phyloP scores from a whole-genome alignment of 2,329 filamentous ascomycete species.

The Neofusicoccum umdonicola region DNA sequence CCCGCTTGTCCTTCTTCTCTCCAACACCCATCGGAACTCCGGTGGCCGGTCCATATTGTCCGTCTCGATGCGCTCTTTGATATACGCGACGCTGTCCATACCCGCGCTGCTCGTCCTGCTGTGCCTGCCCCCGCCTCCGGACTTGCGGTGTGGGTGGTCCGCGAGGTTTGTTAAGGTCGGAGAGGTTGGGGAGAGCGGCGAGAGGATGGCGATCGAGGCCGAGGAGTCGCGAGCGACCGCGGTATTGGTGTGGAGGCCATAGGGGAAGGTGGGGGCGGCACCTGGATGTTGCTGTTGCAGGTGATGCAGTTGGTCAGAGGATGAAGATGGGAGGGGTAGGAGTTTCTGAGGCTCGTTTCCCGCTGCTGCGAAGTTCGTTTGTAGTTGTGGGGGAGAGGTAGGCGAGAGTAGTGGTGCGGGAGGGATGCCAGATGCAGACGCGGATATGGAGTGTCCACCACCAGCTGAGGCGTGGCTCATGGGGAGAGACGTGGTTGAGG shows the following conservation, averaged over 20 bases:
- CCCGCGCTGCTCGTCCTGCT: slow-evolving; percentile 48
- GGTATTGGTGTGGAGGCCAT: not conserved
- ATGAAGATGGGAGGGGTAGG: not conserved
- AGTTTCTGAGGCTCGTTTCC: not conserved
- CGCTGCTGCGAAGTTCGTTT: not conserved
- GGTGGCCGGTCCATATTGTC: not conserved
- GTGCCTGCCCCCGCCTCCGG: slow-evolving; percentile 21
- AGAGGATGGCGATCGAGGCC: not conserved
- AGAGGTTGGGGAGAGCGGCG: not conserved
- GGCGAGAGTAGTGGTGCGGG: not conserved
- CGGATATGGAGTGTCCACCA: not conserved
- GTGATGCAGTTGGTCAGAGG: not conserved
- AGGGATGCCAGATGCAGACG: not conserved
- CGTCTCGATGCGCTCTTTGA: slow-evolving; percentile 39
- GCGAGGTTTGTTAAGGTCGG: not conserved
- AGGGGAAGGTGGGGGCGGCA: not conserved
- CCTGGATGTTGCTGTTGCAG: not conserved
- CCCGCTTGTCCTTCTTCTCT: slow-evolving; percentile 65
- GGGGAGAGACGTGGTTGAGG: slow-evolving; percentile 12
- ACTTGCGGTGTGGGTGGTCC: slow-evolving; percentile 1
- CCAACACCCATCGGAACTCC: slow-evolving; percentile 59
- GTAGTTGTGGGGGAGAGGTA: not conserved
- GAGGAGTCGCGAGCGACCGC: not conserved
- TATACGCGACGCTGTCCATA: slow-evolving; percentile 69
- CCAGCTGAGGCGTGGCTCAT: not conserved